Base-by-base conservation (phyloP, 2,329 filamentous ascomycete genomes). In the Ustulina deusta region DNA sequence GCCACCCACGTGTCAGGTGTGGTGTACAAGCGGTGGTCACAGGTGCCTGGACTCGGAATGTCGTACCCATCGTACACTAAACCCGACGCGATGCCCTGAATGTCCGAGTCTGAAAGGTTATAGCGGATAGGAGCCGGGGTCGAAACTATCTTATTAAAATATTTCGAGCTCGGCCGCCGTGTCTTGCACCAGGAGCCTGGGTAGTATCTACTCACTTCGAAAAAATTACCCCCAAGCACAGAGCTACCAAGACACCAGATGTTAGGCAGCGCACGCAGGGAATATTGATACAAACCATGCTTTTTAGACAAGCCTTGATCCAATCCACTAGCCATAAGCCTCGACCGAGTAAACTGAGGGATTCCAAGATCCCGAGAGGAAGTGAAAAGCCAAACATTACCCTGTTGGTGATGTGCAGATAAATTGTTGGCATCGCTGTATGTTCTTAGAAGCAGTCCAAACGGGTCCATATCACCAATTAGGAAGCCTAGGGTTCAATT, bases 71-170 rank as follows among this genome's bases (percentile, higher is more conserved):
- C 84, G 17, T 78, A 78, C 38, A 79, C 78, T 1, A 84, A 80
- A 1, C 82, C 83, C 0, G 84, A 86, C 0, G 84, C 81, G 64
- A 89, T 85, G 56, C 89, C 80, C 27, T 81, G 86, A 48, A 90
- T 85, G 56, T 89, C 81, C 0, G 87, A 86, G 69, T 90, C 66
- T 69, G 36, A 36, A 56, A 17, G 20, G 13, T n/a, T 9, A 13
- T 17, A 17, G 55, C 10, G 34, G 36, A 61, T 48, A 65, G 51
- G 29, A 15, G 11, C 22, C 22, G 15, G 6, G 9, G 6, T 25
- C 13, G 11, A 58, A 48, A 36, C 7, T 9, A 6, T 51, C 22
- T 25, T 25, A 13, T 51, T 52, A 27, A 17, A 9, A 4, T 25
- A 5, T 25, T n/a, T 32, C 9, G n/a, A 22, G 10, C 49, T 17